Conservation (phyloP, 1,284 basidiomycete genomes). For the Pseudozyma thailandica region DNA sequence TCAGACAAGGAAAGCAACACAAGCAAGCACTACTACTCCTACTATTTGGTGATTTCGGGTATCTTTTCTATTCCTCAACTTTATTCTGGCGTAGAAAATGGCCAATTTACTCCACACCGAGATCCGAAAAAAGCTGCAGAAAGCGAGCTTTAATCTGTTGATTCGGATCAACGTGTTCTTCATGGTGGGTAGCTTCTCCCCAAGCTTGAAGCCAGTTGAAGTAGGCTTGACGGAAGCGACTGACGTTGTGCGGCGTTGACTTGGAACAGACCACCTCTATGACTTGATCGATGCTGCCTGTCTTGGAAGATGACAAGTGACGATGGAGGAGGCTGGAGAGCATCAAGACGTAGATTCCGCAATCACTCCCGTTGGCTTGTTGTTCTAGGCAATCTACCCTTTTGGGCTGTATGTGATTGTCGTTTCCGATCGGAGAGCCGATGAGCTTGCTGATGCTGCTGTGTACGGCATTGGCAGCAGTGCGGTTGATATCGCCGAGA, state of each 20-base stretch:
- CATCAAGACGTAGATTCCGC: constrained; percentile 42
- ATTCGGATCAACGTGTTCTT: constrained; percentile 36
- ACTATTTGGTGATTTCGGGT: no score
- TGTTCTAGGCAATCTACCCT: constrained; percentile 28
- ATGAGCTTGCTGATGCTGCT: constrained; percentile 19
- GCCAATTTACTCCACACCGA: constrained; percentile 38
- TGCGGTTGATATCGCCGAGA: constrained; percentile 37
- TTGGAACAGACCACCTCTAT: constrained; percentile 17
- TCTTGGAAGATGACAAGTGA: constrained; percentile 9
- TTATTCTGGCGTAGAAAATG: no score
- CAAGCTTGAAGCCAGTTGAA: constrained; percentile 32
- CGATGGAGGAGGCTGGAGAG: constrained; percentile 42
- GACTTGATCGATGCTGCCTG: constrained; percentile 12
- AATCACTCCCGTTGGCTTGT: constrained; percentile 42
- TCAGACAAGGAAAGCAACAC: no score
- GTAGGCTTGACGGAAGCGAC: constrained; percentile 26
- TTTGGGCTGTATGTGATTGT: neutral
- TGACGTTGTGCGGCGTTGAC: constrained; percentile 19
- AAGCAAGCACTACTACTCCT: no score
- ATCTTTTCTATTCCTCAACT: neutral
- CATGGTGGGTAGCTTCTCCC: constrained; percentile 32
- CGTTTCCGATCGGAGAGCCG: neutral
- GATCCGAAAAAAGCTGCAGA: constrained; percentile 36
- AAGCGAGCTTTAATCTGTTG: constrained; percentile 25
- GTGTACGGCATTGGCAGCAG: constrained; percentile 29